These are phyloP conservation scores for Scedosporium boydii DNA, from an alignment of 2,329 filamentous ascomycete genomes.

Conservation along the genomic window DNA sequence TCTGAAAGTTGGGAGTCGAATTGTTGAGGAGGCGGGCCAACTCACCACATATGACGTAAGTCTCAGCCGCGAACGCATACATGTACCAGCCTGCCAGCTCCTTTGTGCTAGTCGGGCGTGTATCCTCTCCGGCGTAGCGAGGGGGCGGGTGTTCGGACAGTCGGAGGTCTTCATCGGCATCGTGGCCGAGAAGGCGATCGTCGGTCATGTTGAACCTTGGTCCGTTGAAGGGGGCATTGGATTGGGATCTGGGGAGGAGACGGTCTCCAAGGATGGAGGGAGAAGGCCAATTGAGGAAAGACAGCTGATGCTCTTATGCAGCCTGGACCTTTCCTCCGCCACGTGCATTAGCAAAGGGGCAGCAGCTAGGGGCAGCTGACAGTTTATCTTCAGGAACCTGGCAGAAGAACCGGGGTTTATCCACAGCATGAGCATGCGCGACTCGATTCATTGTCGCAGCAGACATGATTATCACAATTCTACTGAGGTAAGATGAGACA, in stretches of 20 bases:
- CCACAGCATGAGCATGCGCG: background rate
- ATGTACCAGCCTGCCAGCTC: conserved; percentile 93
- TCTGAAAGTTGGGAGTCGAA: background rate
- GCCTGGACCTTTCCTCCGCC: background rate
- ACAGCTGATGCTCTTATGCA: background rate
- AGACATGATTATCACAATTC: background rate
- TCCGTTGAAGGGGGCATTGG: background rate
- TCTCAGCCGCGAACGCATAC: conserved; percentile 93
- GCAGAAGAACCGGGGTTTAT: background rate
- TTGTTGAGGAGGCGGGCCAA: conserved; percentile 10
- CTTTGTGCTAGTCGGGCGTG: conserved; percentile 73
- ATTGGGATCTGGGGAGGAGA: background rate
- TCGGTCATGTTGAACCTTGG: background rate
- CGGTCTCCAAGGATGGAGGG: background rate
- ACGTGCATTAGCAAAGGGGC: background rate
- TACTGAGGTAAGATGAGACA: no score
- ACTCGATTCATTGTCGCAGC: background rate
- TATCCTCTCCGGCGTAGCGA: conserved; percentile 75
- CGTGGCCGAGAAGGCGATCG: background rate
- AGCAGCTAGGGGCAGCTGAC: background rate
- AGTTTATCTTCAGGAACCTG: background rate
- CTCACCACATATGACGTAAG: conserved; percentile 85
- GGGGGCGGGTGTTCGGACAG: conserved; percentile 16
- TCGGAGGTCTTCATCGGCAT: background rate
- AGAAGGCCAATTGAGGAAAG: background rate